These are phyloP conservation scores for Pyrrhoderma lamaoense DNA, from an alignment of 1,284 basidiomycete genomes.

Conservation along the genomic window DNA sequence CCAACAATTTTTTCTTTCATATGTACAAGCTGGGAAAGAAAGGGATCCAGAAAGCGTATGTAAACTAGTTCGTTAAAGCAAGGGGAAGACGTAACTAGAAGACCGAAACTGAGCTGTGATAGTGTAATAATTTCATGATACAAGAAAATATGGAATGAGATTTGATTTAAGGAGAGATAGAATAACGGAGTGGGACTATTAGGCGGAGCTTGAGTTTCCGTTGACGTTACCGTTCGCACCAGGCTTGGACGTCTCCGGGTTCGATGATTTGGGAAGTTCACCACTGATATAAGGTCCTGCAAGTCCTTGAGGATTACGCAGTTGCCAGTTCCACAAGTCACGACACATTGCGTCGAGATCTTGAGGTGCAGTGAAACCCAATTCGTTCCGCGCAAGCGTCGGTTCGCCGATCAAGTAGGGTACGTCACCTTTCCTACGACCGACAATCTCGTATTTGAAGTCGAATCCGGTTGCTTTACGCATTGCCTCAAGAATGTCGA, in stretches of 20 bases:
- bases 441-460: constrained; percentile 87
- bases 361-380: constrained; percentile 85
- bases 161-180: no score
- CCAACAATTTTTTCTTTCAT: no score
- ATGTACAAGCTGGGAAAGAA: no score
- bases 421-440: constrained; percentile 87
- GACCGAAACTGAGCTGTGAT: no score
- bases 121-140: no score
- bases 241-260: background rate
- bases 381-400: constrained; percentile 83
- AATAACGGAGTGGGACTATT: no score
- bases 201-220: no score
- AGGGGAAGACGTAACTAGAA: no score
- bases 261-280: constrained; percentile 2
- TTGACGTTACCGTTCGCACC: background rate
- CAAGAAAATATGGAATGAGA: no score
- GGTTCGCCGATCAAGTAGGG: constrained; percentile 97
- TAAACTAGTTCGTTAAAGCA: no score
- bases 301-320: constrained; percentile 75
- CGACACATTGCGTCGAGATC: constrained; percentile 85
- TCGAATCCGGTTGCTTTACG: constrained; percentile 82
- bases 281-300: constrained; percentile 20
- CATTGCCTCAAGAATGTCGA: constrained; percentile 97
- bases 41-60: no score
- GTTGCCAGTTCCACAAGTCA: constrained; percentile 93